Percentiles rank a stretch among this genome's conserved stretches.
These are phyloP conservation scores for Scutellaria galericulata DNA, from an alignment of 257 asterid species.

Conservation along the genomic window DNA sequence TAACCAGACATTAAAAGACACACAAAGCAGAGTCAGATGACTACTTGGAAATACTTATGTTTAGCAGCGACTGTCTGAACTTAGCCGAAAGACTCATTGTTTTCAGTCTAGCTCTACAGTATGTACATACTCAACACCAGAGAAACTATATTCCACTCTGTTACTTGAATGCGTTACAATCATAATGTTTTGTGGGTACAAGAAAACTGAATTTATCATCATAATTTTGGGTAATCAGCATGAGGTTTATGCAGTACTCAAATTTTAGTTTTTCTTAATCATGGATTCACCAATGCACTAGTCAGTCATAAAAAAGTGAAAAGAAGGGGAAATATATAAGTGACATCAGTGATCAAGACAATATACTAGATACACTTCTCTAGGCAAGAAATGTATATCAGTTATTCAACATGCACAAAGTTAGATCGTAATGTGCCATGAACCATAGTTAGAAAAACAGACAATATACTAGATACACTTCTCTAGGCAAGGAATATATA, in stretches of 20 bases:
- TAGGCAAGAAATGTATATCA: slow-evolving; percentile 5
- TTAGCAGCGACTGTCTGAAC: slow-evolving; percentile 6
- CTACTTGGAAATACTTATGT: slow-evolving; percentile 18
- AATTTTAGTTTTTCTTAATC: not conserved
- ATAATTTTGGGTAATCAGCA: slow-evolving; percentile 10
- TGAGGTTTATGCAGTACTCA: not conserved
- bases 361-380: not conserved
- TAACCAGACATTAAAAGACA: not conserved
- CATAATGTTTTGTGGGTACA: not conserved
- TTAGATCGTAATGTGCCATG: slow-evolving; percentile 9
- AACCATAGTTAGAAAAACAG: slow-evolving; percentile 11
- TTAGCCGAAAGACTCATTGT: not conserved
- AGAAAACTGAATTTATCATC: slow-evolving; percentile 13
- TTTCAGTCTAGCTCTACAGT: not conserved
- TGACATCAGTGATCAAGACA: slow-evolving; percentile 24
- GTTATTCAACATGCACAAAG: slow-evolving; percentile 11
- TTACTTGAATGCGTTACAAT: not conserved
- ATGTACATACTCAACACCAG: not conserved
- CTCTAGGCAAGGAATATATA: slow-evolving; percentile 6
- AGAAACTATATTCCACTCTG: not conserved
- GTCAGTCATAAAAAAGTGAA: slow-evolving; percentile 11
- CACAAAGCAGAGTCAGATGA: not conserved
- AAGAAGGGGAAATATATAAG: slow-evolving; percentile 15
- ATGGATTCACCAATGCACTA: slow-evolving; percentile 6
- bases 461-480: not conserved